Evolutionary conservation across 2,329 filamentous ascomycete species (phyloP).

Genomic region (Penicillium palitans): DNA sequence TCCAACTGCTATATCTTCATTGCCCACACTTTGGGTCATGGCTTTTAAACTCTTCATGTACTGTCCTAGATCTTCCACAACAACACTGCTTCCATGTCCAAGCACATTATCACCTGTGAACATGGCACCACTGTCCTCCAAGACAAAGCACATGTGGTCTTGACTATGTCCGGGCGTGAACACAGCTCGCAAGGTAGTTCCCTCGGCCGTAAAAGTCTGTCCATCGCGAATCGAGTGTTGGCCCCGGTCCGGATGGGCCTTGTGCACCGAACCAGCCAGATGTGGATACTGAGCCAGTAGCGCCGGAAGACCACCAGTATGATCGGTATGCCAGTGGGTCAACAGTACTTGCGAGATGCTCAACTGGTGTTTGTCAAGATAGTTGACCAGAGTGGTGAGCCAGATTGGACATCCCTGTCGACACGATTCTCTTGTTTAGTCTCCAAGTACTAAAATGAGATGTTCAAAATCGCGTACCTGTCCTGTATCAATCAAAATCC

Average conservation of each 20-base stretch:
- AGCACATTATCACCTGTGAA: conserved; percentile 13
- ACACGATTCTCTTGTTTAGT: not conserved
- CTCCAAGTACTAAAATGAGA: not conserved
- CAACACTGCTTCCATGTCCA: conserved; percentile 10
- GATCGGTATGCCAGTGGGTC: conserved; percentile 11
- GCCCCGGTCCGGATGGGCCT: conserved; percentile 1
- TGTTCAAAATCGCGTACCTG: conserved; percentile 1
- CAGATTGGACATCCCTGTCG: conserved; percentile 8
- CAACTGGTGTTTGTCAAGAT: conserved; percentile 4
- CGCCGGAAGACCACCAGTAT: conserved; percentile 9
- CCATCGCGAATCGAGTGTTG: conserved; percentile 6
- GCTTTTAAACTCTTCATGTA: conserved; percentile 7
- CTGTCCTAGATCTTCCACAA: conserved; percentile 2
- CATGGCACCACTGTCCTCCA: conserved; percentile 4
- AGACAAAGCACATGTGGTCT: conserved; percentile 12
- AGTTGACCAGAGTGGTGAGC: conserved; percentile 8
- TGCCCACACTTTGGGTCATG: not conserved
- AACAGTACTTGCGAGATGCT: conserved; percentile 9
- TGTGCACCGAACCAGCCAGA: conserved; percentile 1
- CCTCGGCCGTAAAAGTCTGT: conserved; percentile 1
- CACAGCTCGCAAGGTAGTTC: conserved; percentile 1
- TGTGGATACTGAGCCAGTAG: conserved; percentile 7
- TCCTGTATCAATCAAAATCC: conserved; percentile 39
- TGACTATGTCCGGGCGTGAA: conserved; percentile 10
- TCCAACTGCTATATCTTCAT: not conserved